phyloP scores from a whole-genome alignment of 805 yeast genomes.

The Lipomyces lipofer region DNA sequence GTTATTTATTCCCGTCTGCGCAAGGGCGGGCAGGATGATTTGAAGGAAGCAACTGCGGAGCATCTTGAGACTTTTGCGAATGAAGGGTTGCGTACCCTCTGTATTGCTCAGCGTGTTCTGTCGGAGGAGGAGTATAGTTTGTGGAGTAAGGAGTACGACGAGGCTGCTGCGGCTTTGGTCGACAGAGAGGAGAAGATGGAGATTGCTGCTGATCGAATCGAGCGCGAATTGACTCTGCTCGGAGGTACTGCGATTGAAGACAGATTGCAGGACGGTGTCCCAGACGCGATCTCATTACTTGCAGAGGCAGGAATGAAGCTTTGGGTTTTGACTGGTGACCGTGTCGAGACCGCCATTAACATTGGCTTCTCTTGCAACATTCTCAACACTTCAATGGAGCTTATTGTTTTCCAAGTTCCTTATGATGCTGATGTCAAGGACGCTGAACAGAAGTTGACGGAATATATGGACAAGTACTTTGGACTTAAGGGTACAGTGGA shows the following conservation, averaged over 20 bases:
- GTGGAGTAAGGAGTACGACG: conserved; percentile 59
- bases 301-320: conserved; percentile 74
- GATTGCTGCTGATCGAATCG: conserved; percentile 58
- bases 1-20: conserved; percentile 56
- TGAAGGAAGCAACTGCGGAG: conserved; percentile 58
- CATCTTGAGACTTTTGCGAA: conserved; percentile 69
- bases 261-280: conserved; percentile 74
- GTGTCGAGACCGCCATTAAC: conserved; percentile 79
- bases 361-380: conserved; percentile 79
- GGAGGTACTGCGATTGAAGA: conserved; percentile 88
- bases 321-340: conserved; percentile 84
- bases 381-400: conserved; percentile 65
- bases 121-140: conserved; percentile 47
- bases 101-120: conserved; percentile 61
- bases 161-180: conserved; percentile 57
- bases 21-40: conserved; percentile 44
- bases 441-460: conserved; percentile 43
- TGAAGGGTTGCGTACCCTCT: conserved; percentile 76
- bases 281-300: conserved; percentile 65
- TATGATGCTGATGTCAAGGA: conserved; percentile 38
- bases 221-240: conserved; percentile 54
- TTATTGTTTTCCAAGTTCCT: conserved; percentile 55
- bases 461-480: conserved; percentile 52
- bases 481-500: conserved; percentile 46
- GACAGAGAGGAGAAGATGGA: conserved; percentile 62